Evolutionary conservation across 306 rosid species (phyloP).

Genomic region (Fragaria ananassa): DNA sequence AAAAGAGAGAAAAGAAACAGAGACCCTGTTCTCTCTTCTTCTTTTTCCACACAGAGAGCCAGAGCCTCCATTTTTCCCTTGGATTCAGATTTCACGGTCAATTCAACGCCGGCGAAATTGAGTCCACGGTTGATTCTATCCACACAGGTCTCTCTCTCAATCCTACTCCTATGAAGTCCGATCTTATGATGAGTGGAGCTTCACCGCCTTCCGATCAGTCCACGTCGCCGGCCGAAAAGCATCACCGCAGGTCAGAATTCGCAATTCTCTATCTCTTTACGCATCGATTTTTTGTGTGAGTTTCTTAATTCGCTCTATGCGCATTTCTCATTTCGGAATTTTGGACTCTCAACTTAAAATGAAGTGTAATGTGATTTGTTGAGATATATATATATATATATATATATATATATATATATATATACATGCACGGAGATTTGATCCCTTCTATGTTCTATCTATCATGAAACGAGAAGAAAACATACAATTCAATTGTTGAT

Average conservation of each 20-base stretch:
- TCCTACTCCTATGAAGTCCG: conserved; percentile 26
- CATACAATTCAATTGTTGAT: neutral
- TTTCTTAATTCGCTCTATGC: conserved; percentile 1
- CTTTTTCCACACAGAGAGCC: neutral
- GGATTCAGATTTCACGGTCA: conserved; percentile 11
- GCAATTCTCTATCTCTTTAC: neutral
- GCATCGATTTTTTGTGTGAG: neutral
- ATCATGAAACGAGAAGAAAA: neutral
- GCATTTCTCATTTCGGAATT: neutral
- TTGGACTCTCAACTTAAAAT: neutral
- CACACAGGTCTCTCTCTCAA: conserved; percentile 26
- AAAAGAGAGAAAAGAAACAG: neutral
- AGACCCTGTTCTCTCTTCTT: neutral
- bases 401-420: neutral
- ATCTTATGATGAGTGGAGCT: conserved; percentile 38
- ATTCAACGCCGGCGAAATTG: conserved; percentile 2
- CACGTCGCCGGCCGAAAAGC: conserved; percentile 34
- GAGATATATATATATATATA: neutral
- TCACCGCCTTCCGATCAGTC: conserved; percentile 44
- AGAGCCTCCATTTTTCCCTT: neutral
- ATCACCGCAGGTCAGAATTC: conserved; percentile 42
- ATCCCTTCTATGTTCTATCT: neutral
- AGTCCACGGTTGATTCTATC: neutral
- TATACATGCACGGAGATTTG: neutral
- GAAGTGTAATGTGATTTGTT: neutral